Base-by-base conservation (phyloP, 495 filamentous ascomycete species). In the Podospora didyma region DNA sequence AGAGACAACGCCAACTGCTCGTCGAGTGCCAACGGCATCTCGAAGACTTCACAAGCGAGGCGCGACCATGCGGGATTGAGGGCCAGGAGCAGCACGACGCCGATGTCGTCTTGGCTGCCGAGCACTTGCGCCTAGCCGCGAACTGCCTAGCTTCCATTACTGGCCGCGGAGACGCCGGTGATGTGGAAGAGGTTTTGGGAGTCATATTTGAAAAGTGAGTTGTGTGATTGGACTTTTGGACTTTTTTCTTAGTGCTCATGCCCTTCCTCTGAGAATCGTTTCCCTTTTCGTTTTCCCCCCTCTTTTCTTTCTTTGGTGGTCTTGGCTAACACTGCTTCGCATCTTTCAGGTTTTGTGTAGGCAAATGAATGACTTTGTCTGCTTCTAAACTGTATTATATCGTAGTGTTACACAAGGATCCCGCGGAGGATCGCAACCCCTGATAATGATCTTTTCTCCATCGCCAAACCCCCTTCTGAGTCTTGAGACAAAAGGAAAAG, bases 171-270 rank as follows among this genome's bases (percentile, higher is more conserved):
- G 89, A 89, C 56, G 82, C 80, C 42, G 92, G 90, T 2, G 94
- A 99, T 79, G 90, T 99, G 28, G 93, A 99, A 71, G 94, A 97
- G 64, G 91, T 97, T 2, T 73, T 99, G 56, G 95, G 95, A 1
- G 93, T 97, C 39, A 92, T 99, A 2, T 97, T 99, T 74, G 93
- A 99, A 70, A 97, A 96, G 88, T 94, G 66, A 68, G 71, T 19
- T 51, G 35, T 45, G 20, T 24, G 3, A 34, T 28, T 22, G n/a
- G n/a, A n/a, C n/a, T n/a, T n/a, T n/a, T n/a, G n/a, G n/a, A n/a
- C n/a, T 2, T 21, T 24, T 10, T 26, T 59, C 23, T n/a, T 37
- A 51, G 14, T 44, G n/a, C n/a, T n/a, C n/a, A n/a, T n/a, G n/a
- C n/a, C n/a, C n/a, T n/a, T n/a, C n/a, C n/a, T n/a, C n/a, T n/a